These are phyloP conservation scores for Sporothrix euskadiensis DNA, from an alignment of 2,329 filamentous ascomycete species.

Conservation along the genomic window DNA sequence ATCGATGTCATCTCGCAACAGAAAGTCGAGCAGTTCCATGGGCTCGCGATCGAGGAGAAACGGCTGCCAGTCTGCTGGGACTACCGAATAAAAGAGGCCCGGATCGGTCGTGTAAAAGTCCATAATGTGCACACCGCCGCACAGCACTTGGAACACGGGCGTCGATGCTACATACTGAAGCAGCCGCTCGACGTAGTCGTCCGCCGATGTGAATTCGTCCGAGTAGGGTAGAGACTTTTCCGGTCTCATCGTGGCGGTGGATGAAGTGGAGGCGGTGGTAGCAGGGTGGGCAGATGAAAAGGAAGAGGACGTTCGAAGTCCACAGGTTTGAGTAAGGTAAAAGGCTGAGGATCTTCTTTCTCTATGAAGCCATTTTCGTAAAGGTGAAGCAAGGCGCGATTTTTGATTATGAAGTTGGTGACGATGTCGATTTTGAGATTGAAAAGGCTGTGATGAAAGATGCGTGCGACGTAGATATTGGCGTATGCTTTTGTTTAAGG, in stretches of 20 bases:
- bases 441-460: neutral
- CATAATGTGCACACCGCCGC: constrained; percentile 93
- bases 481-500: no score
- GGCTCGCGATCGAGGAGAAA: constrained; percentile 73
- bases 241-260: constrained; percentile 27
- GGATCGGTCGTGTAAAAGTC: constrained; percentile 91
- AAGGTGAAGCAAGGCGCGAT: neutral
- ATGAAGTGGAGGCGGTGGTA: neutral
- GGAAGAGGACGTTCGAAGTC: neutral
- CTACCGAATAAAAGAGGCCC: constrained; percentile 73
- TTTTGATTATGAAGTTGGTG: neutral
- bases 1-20: constrained; percentile 74
- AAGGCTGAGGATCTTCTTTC: neutral
- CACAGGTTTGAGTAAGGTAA: no score
- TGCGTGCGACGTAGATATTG: no score
- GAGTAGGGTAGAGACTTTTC: constrained; percentile 63
- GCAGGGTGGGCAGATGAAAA: neutral
- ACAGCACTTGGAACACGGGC: constrained; percentile 80
- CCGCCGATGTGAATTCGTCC: constrained; percentile 66
- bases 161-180: constrained; percentile 74
- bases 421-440: neutral
- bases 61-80: constrained; percentile 77
- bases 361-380: neutral
- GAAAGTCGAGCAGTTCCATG: constrained; percentile 74
- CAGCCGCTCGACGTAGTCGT: constrained; percentile 77